Evolutionary conservation across 495 filamentous ascomycete genomes (phyloP).

Genomic region (Stereocaulon alpinum): DNA sequence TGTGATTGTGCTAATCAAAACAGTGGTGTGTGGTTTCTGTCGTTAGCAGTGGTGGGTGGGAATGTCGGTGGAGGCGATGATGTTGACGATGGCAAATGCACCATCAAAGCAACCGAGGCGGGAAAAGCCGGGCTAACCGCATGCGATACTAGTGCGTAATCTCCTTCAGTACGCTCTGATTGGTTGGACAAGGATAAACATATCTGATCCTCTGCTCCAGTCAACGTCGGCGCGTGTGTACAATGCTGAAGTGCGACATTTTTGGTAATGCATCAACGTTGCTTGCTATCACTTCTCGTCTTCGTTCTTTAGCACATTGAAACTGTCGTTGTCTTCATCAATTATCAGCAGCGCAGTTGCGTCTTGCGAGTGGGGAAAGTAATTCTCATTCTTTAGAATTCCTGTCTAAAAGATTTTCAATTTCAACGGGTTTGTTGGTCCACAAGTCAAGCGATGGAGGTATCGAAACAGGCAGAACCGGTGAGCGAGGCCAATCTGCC

Average conservation of each 20-base stretch:
- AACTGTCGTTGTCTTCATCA: too few relatives aligned
- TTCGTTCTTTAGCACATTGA: too few relatives aligned
- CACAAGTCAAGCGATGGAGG: not conserved
- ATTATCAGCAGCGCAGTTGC: too few relatives aligned
- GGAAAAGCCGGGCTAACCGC: not conserved
- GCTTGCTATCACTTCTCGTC: too few relatives aligned
- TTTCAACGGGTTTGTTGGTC: not conserved
- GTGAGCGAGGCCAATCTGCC: not conserved
- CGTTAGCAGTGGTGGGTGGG: not conserved
- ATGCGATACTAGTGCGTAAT: not conserved
- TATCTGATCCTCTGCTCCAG: not conserved
- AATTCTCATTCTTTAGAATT: not conserved
- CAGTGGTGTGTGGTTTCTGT: not conserved
- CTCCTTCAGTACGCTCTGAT: slow-evolving; percentile 3
- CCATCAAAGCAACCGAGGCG: slow-evolving; percentile 15
- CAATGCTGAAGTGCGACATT: not conserved
- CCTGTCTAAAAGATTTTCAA: not conserved
- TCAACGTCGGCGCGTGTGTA: too few relatives aligned
- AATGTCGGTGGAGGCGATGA: slow-evolving; percentile 6
- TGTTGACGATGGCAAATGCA: slow-evolving; percentile 16
- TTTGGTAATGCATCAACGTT: too few relatives aligned
- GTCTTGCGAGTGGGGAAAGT: too few relatives aligned
- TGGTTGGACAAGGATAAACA: not conserved
- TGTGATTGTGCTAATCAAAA: not conserved
- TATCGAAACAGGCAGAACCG: not conserved